Conservation (phyloP, 192 early-diverging fungal species). For the Linnemannia elongata region DNA sequence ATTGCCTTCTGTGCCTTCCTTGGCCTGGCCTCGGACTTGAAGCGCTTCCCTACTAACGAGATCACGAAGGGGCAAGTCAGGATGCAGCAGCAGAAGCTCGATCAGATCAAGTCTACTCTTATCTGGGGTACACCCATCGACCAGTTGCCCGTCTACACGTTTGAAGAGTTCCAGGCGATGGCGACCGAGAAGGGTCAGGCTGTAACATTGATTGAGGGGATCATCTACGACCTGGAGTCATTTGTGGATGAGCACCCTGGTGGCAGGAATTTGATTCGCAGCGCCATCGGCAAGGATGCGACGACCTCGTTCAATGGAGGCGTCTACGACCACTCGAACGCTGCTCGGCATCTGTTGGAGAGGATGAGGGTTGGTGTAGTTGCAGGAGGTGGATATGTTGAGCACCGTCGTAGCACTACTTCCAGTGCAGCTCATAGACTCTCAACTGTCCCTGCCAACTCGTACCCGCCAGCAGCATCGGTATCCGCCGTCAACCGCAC, state of each 20-base stretch:
- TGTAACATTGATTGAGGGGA: constrained; percentile 86
- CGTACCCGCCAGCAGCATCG: constrained; percentile 18
- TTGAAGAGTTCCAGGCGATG: constrained; percentile 73
- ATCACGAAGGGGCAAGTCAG: constrained; percentile 80
- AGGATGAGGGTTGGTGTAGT: constrained; percentile 77
- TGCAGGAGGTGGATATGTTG: constrained; percentile 53
- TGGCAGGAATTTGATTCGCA: constrained; percentile 77
- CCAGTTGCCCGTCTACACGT: constrained; percentile 76
- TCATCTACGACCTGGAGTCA: constrained; percentile 83
- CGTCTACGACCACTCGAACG: constrained; percentile 92
- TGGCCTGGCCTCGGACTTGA: constrained; percentile 79
- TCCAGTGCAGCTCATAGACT: background rate
- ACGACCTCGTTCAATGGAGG: constrained; percentile 91
- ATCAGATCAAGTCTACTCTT: constrained; percentile 67
- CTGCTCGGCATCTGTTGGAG: constrained; percentile 86
- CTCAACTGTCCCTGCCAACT: constrained; percentile 18
- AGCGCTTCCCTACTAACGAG: constrained; percentile 85
- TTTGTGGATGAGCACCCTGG: constrained; percentile 94
- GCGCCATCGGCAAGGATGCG: constrained; percentile 86
- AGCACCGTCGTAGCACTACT: constrained; percentile 41
- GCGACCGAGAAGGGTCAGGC: constrained; percentile 74
- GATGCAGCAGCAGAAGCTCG: constrained; percentile 87
- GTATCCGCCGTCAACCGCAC: constrained; percentile 12
- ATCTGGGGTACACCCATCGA: constrained; percentile 81
- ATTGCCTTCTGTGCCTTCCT: constrained; percentile 69